These are phyloP conservation scores for Acanthamoeba quina DNA, from an alignment of 208 protist genomes.

Conservation along the genomic window DNA sequence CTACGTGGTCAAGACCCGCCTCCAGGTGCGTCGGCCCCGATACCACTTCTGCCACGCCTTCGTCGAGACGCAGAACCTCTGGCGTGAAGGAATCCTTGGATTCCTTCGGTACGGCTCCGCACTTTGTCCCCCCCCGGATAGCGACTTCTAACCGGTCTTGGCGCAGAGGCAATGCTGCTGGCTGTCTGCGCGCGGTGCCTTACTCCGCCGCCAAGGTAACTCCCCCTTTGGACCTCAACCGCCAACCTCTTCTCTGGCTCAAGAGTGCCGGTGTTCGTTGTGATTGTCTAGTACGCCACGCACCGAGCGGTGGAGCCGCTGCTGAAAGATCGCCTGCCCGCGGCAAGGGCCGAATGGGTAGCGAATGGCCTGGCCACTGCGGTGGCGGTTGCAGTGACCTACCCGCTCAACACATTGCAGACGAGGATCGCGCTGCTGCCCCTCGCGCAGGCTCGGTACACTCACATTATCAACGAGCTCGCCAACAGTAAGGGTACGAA, in stretches of 20 bases:
- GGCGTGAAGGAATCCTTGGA: background rate
- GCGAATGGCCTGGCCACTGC: background rate
- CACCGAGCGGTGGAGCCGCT: background rate
- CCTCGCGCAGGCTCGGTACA: background rate
- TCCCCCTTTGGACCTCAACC: background rate
- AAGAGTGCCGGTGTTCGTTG: background rate
- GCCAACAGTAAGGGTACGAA: constrained; percentile 2
- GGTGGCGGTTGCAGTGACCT: constrained; percentile 6
- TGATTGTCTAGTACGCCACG: background rate
- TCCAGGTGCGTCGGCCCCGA: constrained; percentile 22
- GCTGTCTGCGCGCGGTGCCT: background rate
- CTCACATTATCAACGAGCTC: background rate
- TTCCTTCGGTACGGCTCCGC: background rate
- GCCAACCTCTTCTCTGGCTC: background rate
- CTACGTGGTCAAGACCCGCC: constrained; percentile 37
- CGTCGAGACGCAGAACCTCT: constrained; percentile 34
- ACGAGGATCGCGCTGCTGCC: background rate
- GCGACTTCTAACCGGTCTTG: no score
- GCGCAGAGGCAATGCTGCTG: background rate
- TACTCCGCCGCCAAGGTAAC: background rate
- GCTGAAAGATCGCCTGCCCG: background rate
- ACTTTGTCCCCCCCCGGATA: background rate
- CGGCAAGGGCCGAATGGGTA: background rate
- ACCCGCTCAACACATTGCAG: constrained; percentile 22
- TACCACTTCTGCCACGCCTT: constrained; percentile 46